A percentile compares a stretch with the other conserved stretches of the same genome.
These are phyloP conservation scores for Cocos nucifera DNA, from an alignment of 176 grass and related monocot genomes.

Conservation along the genomic window DNA sequence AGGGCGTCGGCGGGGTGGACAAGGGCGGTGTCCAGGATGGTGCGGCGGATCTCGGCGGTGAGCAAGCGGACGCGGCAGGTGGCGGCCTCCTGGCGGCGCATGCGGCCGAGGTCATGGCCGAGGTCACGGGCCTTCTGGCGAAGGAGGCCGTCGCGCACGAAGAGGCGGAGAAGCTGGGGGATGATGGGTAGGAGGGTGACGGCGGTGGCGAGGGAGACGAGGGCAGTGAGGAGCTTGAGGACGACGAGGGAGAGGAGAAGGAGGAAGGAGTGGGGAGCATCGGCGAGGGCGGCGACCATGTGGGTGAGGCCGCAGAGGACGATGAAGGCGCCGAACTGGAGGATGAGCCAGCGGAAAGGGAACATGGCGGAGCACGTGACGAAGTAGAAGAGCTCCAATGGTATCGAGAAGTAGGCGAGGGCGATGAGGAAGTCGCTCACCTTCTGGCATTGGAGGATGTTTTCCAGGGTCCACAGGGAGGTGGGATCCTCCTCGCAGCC, in stretches of 20 bases:
- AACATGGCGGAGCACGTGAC: background rate
- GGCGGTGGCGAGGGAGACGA: constrained; percentile 8
- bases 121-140: constrained; percentile 2
- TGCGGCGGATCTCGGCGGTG: constrained; percentile 2
- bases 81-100: background rate
- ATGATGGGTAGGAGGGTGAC: background rate
- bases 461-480: background rate
- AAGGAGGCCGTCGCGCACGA: background rate
- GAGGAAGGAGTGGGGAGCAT: background rate
- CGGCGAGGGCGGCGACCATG: background rate
- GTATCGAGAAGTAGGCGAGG: constrained; percentile 3
- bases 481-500: background rate
- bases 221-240: constrained; percentile 3
- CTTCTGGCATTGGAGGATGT: constrained; percentile 7
- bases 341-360: background rate
- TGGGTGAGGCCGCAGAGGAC: constrained; percentile 11
- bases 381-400: constrained; percentile 5
- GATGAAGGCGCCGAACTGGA: constrained; percentile 19
- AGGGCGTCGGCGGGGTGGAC: background rate
- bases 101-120: background rate
- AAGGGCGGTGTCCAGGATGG: constrained; percentile 1
- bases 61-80: constrained; percentile 1
- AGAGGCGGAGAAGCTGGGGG: constrained; percentile 5
- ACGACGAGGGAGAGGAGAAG: constrained; percentile 2
- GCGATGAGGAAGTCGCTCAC: constrained; percentile 4